phyloP scores from a whole-genome alignment of 1,284 basidiomycete genomes.

The Malassezia equina region DNA sequence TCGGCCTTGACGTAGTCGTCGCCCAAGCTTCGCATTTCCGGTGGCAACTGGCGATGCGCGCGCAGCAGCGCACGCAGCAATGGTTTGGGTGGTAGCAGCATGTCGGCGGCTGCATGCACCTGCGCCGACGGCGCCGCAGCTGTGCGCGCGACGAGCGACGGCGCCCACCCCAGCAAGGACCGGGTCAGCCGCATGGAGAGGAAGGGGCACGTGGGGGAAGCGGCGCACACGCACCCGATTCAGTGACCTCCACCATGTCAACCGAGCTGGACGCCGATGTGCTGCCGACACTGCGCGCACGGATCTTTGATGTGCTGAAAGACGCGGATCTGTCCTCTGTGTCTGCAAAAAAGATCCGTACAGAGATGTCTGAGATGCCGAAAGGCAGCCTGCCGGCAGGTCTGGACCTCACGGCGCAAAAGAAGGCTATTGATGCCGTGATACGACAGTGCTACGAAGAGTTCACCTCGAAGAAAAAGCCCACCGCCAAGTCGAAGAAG shows the following conservation, averaged over 20 bases:
- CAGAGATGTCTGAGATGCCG: slow-evolving; percentile 27
- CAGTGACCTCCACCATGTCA: background rate
- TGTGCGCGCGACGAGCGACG: background rate
- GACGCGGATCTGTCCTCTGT: slow-evolving; percentile 37
- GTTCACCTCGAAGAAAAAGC: slow-evolving; percentile 17
- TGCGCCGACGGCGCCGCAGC: background rate
- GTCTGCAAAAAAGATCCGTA: slow-evolving; percentile 36
- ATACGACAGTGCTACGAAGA: slow-evolving; percentile 41
- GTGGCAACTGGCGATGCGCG: slow-evolving; percentile 30
- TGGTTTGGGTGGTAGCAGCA: slow-evolving; percentile 38
- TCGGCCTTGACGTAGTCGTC: slow-evolving; percentile 48
- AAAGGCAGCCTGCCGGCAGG: slow-evolving; percentile 22
- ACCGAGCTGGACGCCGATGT: background rate
- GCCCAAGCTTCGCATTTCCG: slow-evolving; percentile 46
- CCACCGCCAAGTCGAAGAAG: slow-evolving; percentile 5
- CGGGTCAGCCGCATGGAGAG: background rate
- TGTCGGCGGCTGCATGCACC: slow-evolving; percentile 6
- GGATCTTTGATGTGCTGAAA: slow-evolving; percentile 38
- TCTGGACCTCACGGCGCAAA: slow-evolving; percentile 32
- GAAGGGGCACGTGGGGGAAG: background rate
- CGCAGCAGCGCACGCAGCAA: slow-evolving; percentile 43
- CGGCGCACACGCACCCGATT: background rate
- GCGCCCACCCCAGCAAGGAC: background rate
- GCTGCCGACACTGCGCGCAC: slow-evolving; percentile 26
- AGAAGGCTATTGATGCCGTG: slow-evolving; percentile 34